Conservation (phyloP, 345 rosid genomes). For the Eucalyptus sp. region DNA sequence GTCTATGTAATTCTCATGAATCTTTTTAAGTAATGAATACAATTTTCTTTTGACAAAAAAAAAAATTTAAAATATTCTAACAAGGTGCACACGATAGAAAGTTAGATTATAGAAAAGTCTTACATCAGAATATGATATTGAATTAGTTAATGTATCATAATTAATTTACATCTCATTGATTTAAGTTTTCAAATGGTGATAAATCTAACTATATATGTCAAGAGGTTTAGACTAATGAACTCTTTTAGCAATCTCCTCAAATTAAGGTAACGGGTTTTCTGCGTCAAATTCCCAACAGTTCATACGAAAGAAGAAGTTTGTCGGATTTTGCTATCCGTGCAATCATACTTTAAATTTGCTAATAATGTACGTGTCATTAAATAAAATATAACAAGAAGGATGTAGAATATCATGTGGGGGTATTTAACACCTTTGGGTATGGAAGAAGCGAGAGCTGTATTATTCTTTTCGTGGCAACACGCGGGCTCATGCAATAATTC, state of each 20-base stretch:
- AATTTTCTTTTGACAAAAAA: too few species aligned
- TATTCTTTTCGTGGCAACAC: neutral
- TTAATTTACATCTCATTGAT: neutral
- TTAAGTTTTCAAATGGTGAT: neutral
- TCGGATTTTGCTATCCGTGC: neutral
- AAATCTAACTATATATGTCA: neutral
- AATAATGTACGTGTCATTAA: neutral
- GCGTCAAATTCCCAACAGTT: neutral
- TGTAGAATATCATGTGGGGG: neutral
- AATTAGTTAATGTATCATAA: neutral
- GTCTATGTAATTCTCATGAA: too few species aligned
- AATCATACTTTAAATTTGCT: neutral
- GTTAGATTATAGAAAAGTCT: neutral
- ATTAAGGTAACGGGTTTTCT: neutral
- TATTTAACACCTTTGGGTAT: neutral
- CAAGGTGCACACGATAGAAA: neutral
- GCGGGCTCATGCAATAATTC: neutral
- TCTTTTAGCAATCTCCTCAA: neutral
- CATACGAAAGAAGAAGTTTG: neutral
- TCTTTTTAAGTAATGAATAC: neutral
- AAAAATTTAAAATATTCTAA: neutral
- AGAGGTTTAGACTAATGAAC: neutral
- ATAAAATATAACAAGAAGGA: neutral
- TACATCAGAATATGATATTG: neutral
- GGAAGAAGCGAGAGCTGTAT: neutral